Conservation (phyloP, 306 rosid species). For the Echinosophora koreensis region DNA sequence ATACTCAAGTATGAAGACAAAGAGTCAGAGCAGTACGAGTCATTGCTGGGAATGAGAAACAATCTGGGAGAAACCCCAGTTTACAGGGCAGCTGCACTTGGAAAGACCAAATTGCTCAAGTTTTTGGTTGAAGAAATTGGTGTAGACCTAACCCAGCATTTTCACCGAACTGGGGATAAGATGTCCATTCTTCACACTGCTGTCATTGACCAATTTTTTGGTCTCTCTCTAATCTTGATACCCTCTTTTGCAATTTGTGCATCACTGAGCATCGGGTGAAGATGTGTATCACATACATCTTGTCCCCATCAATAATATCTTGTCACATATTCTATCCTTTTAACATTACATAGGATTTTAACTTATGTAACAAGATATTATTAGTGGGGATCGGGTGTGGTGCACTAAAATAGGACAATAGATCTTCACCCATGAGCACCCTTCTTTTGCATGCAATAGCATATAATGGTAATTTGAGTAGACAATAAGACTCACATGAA, state of each 20-base stretch:
- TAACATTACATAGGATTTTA: no score
- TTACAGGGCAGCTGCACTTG: slow-evolving; percentile 50
- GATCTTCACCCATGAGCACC: no score
- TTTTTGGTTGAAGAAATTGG: background rate
- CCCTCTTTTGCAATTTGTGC: background rate
- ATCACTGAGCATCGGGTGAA: background rate
- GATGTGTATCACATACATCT: no score
- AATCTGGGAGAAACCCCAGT: slow-evolving; percentile 46
- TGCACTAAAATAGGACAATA: no score
- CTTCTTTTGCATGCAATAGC: background rate
- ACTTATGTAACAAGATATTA: no score
- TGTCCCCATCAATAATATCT: no score
- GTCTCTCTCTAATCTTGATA: slow-evolving; percentile 28
- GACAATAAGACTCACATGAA: no score
- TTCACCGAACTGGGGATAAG: slow-evolving; percentile 29
- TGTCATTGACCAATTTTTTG: slow-evolving; percentile 51
- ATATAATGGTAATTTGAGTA: background rate
- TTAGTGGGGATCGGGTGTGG: no score
- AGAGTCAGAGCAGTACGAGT: background rate
- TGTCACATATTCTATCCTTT: no score
- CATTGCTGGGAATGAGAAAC: slow-evolving; percentile 20
- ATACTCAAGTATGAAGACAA: background rate
- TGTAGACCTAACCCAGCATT: background rate
- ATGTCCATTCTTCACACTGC: slow-evolving; percentile 57
- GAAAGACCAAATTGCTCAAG: slow-evolving; percentile 34